Evolutionary conservation across 2,329 filamentous ascomycete genomes (phyloP).

Genomic region (Acephala macrosclerotiorum): DNA sequence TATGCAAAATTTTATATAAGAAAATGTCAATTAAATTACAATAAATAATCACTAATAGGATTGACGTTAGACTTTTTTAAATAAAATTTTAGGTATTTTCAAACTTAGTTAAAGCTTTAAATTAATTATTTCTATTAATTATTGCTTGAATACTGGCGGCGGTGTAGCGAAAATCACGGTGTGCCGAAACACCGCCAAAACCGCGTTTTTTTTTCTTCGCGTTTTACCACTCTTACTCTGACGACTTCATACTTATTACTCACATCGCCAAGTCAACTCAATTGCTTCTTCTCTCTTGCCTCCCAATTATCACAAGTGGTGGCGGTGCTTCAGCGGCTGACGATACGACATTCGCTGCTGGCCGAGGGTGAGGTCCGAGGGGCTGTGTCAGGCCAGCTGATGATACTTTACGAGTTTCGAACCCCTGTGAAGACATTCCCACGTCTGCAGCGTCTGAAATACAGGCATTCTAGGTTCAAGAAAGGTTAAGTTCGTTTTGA

Average conservation of each 20-base stretch:
- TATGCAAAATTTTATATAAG: no score
- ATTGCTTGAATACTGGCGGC: no score
- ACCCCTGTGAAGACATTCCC: constrained; percentile 17
- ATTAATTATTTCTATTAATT: no score
- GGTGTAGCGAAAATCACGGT: no score
- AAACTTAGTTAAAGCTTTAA: no score
- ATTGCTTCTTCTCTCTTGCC: neutral
- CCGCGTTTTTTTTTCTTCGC: no score
- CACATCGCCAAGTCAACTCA: constrained; percentile 7
- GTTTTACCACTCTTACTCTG: no score
- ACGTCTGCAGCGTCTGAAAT: constrained; percentile 9
- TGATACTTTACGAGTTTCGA: constrained; percentile 32
- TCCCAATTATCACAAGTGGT: constrained; percentile 6
- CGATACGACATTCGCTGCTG: constrained; percentile 12
- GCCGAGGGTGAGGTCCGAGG: constrained; percentile 23
- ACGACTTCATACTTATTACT: neutral
- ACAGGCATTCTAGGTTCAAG: neutral
- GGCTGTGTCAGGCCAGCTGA: constrained; percentile 24
- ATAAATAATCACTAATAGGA: no score
- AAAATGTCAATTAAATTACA: no score
- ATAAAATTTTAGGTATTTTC: no score
- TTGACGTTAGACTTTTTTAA: no score
- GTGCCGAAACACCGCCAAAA: no score
- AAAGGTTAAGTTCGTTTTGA: constrained; percentile 19
- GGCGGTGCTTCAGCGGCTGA: constrained; percentile 13